Base-by-base conservation (phyloP, 257 asterid species). In the Orobanche coerulescens region DNA sequence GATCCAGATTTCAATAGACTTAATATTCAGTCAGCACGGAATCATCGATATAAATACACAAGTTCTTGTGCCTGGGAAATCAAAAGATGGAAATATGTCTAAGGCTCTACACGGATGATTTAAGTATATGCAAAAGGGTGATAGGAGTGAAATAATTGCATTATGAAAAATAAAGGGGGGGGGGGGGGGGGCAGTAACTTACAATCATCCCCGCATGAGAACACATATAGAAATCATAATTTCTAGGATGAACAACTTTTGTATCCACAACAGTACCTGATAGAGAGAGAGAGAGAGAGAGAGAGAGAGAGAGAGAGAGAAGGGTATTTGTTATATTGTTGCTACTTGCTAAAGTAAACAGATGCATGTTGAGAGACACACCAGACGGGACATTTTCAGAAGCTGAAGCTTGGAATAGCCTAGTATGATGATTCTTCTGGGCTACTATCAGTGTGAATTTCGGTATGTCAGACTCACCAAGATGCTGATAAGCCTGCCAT, bases 251-350 rank as follows among this genome's bases (percentile, higher is more conserved):
- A 61, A 84, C 90, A 43, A 91, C 53, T 36, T 82, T 73, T 20
- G 85, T 75, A 74, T 91, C 97, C 54, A 91, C 94, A 24, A 91
- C 84, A 19, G 88, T 91, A 58, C 97, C 97, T 91, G 85, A 25
- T 74, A 37, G 52, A 60, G 66, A 71, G 51, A 77, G 52, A 62
- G 56, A 47, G 73, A 48, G 26, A 19, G 30, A 48, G 3, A 0
- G 18, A 14, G 16, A 5, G 44, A 6, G 52, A 62, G 56, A 47
- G 73, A 48, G 26, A 19, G 30, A 48, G 3, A 0, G 18, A 14
- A 6, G 1, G 44, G 4, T 13, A 3, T 56, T 37, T 43, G 40
- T 71, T 19, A 0, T 47, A 16, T 36, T 40, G 59, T 49, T 52
- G 63, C 43, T 56, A 9, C 31, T 47, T n/a, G n/a, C n/a, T 22